Evolutionary conservation across 1,284 basidiomycete species (phyloP).

Genomic region (Papiliotrema nemorosa): DNA sequence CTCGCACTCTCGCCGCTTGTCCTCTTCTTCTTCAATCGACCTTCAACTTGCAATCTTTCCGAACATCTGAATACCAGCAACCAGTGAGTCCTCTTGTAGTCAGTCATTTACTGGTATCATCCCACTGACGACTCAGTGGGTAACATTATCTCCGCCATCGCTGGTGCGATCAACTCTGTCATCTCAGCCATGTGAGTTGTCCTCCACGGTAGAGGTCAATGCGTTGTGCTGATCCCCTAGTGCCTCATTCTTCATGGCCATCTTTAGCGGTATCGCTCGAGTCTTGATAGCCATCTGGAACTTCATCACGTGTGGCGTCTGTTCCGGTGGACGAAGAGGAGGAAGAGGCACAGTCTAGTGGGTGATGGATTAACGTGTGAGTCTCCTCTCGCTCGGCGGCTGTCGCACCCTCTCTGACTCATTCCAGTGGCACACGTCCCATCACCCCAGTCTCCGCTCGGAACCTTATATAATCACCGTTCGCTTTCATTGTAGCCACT

Average conservation of each 20-base stretch:
- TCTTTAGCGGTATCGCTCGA: constrained; percentile 31
- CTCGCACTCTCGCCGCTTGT: not conserved
- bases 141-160: constrained; percentile 13
- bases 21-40: not conserved
- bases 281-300: constrained; percentile 37
- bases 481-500: constrained; percentile 10
- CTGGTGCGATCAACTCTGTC: constrained; percentile 21
- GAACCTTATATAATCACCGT: not conserved
- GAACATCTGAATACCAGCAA: too few relatives aligned
- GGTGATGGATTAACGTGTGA: constrained; percentile 9
- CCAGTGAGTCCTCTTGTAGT: not conserved
- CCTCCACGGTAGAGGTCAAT: constrained; percentile 18
- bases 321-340: constrained; percentile 29
- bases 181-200: constrained; percentile 25
- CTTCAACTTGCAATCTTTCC: not conserved
- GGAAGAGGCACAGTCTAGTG: constrained; percentile 30
- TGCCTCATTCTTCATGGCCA: constrained; percentile 30
- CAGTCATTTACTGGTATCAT: not conserved
- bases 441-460: constrained; percentile 1
- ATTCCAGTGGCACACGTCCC: not conserved
- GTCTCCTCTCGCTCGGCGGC: not conserved
- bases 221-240: constrained; percentile 18
- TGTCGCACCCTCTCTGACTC: not conserved
- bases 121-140: too few relatives aligned
- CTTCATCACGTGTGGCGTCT: constrained; percentile 27